Evolutionary conservation across 2,329 filamentous ascomycete species (phyloP), one percentile per base, ranked within the genome.

Genomic region (Verticillium albo-atrum): DNA sequence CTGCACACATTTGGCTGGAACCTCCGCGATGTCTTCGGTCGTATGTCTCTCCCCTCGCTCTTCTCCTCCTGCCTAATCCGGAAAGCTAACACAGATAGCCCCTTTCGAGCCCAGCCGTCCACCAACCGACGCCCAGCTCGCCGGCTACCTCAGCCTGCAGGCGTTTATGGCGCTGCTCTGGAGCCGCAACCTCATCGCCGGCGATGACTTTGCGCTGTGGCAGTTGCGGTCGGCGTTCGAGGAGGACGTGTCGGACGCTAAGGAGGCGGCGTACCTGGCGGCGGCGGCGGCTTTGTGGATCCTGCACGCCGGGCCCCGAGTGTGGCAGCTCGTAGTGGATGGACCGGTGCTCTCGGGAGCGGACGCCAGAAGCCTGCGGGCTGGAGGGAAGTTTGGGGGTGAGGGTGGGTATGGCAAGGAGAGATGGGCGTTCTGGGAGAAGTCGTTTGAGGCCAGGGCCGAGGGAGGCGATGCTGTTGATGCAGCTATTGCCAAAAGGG

Each of bases 401-500:
- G 55, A 23, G 54, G 50, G 56, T 55, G 62, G 50, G 56, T 63
- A 50, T 59, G 57, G 26, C 55, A 57, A 10, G 25, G 50, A 52
- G 57, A 37, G 62, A 20, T 63, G 62, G 62, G 62, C 58, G 54
- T 63, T 62, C 9, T 63, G 62, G 62, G 56, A 58, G 54, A 57
- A 61, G 57, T 56, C 25, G 12, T 62, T 63, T 23, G 61, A 61
- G 52, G 61, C 57, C 52, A 26, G 42, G 26, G 55, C 28, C 6
- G 55, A 30, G 15, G 55, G 35, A 5, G 42, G 42, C 10, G 42
- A 23, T 25, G 42, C 15, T 12, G 47, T 30, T 30, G 42, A n/a
- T 27, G 35, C 17, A 52, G 28, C 27, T 27, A 32, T 47, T 25
- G 37, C 55, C 37, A 23, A 57, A 27, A 51, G 55, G 20, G 55